A percentile compares a stretch with the other conserved stretches of the same genome.
Evolutionary conservation across 2,329 filamentous ascomycete genomes (phyloP).

Genomic region (Drechmeria coniospora): DNA sequence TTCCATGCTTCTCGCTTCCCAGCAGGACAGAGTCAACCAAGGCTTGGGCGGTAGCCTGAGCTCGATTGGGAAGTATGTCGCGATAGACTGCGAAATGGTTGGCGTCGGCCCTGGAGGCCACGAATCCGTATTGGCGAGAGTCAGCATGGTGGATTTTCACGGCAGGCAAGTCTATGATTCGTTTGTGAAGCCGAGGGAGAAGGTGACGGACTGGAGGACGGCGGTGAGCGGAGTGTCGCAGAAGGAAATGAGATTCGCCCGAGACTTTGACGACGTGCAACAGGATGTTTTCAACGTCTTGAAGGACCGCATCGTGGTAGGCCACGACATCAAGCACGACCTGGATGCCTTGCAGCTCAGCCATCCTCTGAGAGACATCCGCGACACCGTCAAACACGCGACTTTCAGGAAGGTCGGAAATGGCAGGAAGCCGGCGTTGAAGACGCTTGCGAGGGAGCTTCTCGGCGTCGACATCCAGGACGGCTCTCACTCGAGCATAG

Average conservation of each 20-base stretch:
- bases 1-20: constrained; percentile 29
- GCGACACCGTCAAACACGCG: constrained; percentile 69
- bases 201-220: constrained; percentile 83
- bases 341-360: constrained; percentile 61
- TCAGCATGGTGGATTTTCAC: constrained; percentile 87
- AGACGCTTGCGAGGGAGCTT: constrained; percentile 39
- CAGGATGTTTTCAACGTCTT: constrained; percentile 53
- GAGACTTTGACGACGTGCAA: constrained; percentile 66
- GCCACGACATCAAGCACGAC: constrained; percentile 71
- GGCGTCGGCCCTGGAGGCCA: constrained; percentile 59
- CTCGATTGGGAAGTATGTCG: constrained; percentile 79
- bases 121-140: constrained; percentile 66
- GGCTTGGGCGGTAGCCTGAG: constrained; percentile 47
- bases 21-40: constrained; percentile 42
- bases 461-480: constrained; percentile 47
- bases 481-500: constrained; percentile 49
- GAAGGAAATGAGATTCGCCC: constrained; percentile 53
- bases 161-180: constrained; percentile 88
- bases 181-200: constrained; percentile 64
- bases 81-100: constrained; percentile 97
- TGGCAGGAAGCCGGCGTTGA: constrained; percentile 54
- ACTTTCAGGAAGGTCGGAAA: constrained; percentile 55
- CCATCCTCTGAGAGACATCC: constrained; percentile 62
- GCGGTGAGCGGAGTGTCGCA: constrained; percentile 68
- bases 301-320: constrained; percentile 57